phyloP scores from a whole-genome alignment of 2,329 filamentous ascomycete species.

The Pseudocercospora pini-densiflorae region DNA sequence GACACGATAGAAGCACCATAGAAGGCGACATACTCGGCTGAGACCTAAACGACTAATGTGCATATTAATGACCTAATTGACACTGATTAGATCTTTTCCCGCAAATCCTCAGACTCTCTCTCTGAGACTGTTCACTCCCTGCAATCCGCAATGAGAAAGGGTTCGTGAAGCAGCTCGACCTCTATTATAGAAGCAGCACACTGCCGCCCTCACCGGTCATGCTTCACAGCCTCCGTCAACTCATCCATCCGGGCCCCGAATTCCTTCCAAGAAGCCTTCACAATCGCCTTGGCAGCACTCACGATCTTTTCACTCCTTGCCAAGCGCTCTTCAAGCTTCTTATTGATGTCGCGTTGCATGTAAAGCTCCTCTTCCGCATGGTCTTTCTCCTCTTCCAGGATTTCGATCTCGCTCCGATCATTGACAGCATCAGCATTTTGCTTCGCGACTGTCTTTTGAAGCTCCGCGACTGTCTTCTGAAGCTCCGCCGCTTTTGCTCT shows the following conservation, averaged over 20 bases:
- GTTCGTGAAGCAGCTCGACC: no score
- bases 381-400: neutral
- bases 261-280: neutral
- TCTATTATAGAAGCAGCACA: no score
- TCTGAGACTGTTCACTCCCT: no score
- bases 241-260: neutral
- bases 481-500: neutral
- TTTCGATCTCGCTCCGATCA: neutral
- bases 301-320: neutral
- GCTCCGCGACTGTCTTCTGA: no score
- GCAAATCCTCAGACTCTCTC: no score
- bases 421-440: no score
- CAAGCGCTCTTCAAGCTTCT: neutral
- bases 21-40: neutral
- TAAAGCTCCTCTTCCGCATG: neutral
- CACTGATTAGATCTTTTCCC: neutral
- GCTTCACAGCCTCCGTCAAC: neutral
- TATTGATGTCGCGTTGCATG: neutral
- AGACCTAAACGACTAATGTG: neutral
- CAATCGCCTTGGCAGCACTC: neutral
- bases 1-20: neutral
- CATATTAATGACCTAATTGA: neutral
- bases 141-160: no score
- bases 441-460: no score
- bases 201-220: no score